Evolutionary conservation across 495 filamentous ascomycete genomes (phyloP).

Genomic region (Daldinia caldariorum): DNA sequence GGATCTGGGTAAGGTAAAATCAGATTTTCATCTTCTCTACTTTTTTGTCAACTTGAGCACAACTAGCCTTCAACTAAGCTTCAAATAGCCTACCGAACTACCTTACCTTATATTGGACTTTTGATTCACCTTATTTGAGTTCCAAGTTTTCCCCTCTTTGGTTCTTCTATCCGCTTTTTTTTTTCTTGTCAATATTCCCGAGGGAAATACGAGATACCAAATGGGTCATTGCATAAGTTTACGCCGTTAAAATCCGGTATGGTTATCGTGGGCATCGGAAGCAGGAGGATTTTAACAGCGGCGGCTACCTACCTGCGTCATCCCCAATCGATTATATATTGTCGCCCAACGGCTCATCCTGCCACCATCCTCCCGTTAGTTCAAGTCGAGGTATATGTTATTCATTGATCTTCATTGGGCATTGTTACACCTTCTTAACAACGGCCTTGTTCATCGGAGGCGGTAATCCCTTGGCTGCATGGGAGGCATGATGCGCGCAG

Average conservation of each 20-base stretch:
- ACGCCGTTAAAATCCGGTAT: neutral
- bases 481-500: neutral
- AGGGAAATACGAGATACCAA: neutral
- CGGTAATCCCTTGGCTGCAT: constrained; percentile 19
- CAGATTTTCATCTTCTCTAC: neutral
- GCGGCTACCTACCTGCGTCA: constrained; percentile 24
- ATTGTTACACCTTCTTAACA: constrained; percentile 4
- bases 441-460: constrained; percentile 20
- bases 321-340: constrained; percentile 24
- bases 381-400: neutral
- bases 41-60: neutral
- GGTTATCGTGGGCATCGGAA: neutral
- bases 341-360: constrained; percentile 23
- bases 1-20: neutral
- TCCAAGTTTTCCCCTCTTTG: neutral
- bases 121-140: neutral
- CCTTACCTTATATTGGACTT: constrained; percentile 2
- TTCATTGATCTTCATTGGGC: too few relatives aligned
- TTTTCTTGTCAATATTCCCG: too few relatives aligned
- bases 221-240: neutral
- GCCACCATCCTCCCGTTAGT: constrained; percentile 34
- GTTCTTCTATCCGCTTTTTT: neutral
- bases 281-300: constrained; percentile 5
- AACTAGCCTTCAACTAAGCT: neutral
- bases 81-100: constrained; percentile 16